Evolutionary conservation across 257 asterid genomes (phyloP).

Genomic region (Nicotiana obtusifolia): DNA sequence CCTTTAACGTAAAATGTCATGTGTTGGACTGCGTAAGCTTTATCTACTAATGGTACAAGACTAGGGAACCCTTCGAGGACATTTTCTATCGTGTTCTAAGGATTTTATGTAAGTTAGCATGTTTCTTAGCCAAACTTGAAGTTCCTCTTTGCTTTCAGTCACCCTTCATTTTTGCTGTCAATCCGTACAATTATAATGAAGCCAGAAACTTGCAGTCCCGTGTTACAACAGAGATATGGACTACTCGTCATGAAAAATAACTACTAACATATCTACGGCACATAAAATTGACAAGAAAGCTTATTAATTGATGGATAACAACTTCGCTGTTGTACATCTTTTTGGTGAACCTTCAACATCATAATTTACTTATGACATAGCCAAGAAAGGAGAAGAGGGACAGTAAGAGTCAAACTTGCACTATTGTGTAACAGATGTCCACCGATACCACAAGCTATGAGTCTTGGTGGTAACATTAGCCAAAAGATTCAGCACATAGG

Average conservation of each 20-base stretch:
- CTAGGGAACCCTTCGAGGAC: background rate
- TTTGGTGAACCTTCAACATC: background rate
- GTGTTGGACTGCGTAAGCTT: background rate
- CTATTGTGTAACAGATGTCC: background rate
- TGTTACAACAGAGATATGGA: background rate
- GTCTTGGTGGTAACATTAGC: background rate
- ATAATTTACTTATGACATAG: background rate
- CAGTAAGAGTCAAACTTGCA: background rate
- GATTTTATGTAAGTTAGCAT: too few relatives aligned
- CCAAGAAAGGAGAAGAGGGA: background rate
- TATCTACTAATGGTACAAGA: background rate
- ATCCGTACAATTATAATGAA: background rate
- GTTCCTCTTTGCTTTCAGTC: background rate
- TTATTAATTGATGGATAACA: background rate
- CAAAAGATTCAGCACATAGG: slow-evolving; percentile 8
- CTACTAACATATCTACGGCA: background rate
- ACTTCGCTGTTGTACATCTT: background rate
- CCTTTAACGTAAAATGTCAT: background rate
- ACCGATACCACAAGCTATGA: background rate
- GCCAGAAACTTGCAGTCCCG: background rate
- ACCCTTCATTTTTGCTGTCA: background rate
- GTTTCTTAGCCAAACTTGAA: background rate
- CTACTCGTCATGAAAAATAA: background rate
- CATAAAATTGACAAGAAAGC: background rate
- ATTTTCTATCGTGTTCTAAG: background rate